Conservation (phyloP, 1,284 basidiomycete genomes). For the Anthracocystis setariae region DNA sequence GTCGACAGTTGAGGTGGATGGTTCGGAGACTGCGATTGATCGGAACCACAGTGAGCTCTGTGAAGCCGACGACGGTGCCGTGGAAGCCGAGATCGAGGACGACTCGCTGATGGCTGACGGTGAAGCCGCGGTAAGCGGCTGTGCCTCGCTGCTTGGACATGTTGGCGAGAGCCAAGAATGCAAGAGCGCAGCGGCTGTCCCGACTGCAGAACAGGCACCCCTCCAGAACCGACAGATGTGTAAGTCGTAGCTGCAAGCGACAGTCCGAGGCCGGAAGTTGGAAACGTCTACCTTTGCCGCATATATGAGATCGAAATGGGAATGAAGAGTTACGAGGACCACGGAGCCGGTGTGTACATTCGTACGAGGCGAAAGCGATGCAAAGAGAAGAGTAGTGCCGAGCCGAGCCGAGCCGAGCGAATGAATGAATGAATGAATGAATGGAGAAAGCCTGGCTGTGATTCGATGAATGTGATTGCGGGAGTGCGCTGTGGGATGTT, state of each 20-base stretch:
- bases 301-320: not conserved
- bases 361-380: no score
- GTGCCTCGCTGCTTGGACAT: constrained; percentile 45
- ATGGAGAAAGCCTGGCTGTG: no score
- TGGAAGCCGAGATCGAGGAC: constrained; percentile 87
- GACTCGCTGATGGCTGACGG: constrained; percentile 80
- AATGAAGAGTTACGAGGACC: not conserved
- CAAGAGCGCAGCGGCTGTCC: not conserved
- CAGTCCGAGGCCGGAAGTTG: not conserved
- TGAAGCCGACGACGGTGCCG: constrained; percentile 73
- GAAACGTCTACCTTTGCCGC: not conserved
- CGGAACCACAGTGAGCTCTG: constrained; percentile 86
- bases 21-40: constrained; percentile 79
- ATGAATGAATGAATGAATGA: no score
- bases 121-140: constrained; percentile 59
- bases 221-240: not conserved
- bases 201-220: no score
- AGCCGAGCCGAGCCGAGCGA: no score
- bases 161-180: constrained; percentile 1
- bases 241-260: not conserved
- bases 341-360: not conserved
- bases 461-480: not conserved
- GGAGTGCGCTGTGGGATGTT: not conserved
- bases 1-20: constrained; percentile 84
- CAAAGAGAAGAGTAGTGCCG: no score